Percentiles rank a stretch among this genome's conserved stretches.
Evolutionary conservation across 495 filamentous ascomycete species (phyloP).

Genomic region (Aspergillus indologenus): DNA sequence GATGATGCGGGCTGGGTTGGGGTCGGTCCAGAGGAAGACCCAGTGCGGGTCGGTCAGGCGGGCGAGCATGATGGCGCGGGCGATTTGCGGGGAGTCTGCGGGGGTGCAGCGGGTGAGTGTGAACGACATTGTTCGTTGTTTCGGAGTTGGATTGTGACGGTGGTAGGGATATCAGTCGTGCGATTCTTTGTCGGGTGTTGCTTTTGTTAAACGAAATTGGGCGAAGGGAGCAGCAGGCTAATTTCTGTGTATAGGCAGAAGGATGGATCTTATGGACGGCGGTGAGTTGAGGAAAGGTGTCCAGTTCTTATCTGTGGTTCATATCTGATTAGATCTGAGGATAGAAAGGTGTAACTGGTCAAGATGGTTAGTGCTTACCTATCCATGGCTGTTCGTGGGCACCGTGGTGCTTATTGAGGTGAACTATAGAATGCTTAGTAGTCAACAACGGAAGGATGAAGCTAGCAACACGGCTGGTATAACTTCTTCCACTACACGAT

Average conservation of each 20-base stretch:
- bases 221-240: too few relatives aligned
- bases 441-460: too few relatives aligned
- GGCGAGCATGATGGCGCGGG: slow-evolving; percentile 10
- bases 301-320: too few relatives aligned
- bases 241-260: neutral
- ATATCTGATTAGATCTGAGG: too few relatives aligned
- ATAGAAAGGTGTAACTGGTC: too few relatives aligned
- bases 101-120: slow-evolving; percentile 7
- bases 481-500: neutral
- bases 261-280: too few relatives aligned
- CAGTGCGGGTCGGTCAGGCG: slow-evolving; percentile 18
- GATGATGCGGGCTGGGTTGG: neutral
- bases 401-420: too few relatives aligned
- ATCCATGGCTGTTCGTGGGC: too few relatives aligned
- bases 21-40: slow-evolving; percentile 8
- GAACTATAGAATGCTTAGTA: too few relatives aligned
- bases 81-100: slow-evolving; percentile 9
- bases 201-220: neutral
- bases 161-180: neutral
- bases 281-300: neutral
- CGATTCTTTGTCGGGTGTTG: neutral
- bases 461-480: too few relatives aligned
- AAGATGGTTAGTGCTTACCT: too few relatives aligned
- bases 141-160: neutral
- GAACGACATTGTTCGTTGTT: neutral